Base-by-base conservation (phyloP, 1,139 yeast species). In the Kodamaea arcana region DNA sequence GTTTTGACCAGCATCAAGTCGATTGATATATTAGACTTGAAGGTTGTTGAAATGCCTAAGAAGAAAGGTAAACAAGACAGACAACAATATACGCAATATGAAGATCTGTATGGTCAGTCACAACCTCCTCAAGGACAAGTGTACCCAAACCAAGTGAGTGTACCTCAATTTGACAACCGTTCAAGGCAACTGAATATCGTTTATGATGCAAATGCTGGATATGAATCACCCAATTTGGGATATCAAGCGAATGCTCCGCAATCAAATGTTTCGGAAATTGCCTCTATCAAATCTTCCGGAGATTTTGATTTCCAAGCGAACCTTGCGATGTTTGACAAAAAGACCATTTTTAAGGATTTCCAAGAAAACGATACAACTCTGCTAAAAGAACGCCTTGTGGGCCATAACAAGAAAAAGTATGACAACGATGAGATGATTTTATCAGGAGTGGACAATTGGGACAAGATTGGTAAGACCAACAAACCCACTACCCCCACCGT, bases 271-370 rank as follows among this genome's bases (percentile, higher is more conserved):
- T 61, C 62, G 12, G 74, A 70, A 31, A 4, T 52, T 60, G 13
- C 62, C 69, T 15, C 15, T 33, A 71, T 78, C 42, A 75, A 75
- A 45, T 47, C 63, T 20, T 59, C 75, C 26, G 78, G 71, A 15
- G 97, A 88, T 44, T 90, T 90, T 60, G 97, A 90, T 56, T 90
- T 90, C 58, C 86, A 78, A 40, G 83, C 88, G 9, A 86, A 84
- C 51, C 69, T 88, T 45, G 82, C 83, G 20, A 77, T 81, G 69
- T 90, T 90, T 52, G 94, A 90, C 58, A 90, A 90, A 56, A 68
- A 73, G 42, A 69, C 81, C 6, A 92, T 88, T 5, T 84, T 90
- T 56, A 84, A 83, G 37, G 87, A 85, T 51, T 75, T 88, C 51
- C 78, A 80, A 33, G 72, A 71, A 44, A 64, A 68, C 36, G 96